phyloP scores from a whole-genome alignment of 805 yeast species.

The Wickerhamomyces alni region DNA sequence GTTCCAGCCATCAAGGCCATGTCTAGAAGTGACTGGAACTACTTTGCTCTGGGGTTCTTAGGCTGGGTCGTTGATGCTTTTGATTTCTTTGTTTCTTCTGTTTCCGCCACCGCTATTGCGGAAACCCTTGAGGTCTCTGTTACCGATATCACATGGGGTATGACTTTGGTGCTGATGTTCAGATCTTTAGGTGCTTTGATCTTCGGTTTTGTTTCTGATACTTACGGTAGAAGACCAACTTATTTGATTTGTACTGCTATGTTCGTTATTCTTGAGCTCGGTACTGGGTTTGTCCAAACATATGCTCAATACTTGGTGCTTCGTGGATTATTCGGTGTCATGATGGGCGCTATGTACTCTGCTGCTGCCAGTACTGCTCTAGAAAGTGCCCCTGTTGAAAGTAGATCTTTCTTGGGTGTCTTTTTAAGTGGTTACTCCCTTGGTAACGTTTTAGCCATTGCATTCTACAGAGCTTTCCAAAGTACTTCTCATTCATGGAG shows the following conservation, averaged over 20 bases:
- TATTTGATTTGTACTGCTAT: conserved; percentile 45
- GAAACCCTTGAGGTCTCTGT: conserved; percentile 36
- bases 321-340: conserved; percentile 60
- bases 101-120: conserved; percentile 49
- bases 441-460: conserved; percentile 59
- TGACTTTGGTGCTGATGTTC: conserved; percentile 65
- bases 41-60: conserved; percentile 50
- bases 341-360: conserved; percentile 71
- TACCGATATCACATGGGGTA: conserved; percentile 62
- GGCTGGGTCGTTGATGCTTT: conserved; percentile 74
- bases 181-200: conserved; percentile 62
- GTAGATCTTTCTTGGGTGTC: conserved; percentile 58
- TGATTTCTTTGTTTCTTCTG: conserved; percentile 61
- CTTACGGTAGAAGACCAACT: conserved; percentile 65
- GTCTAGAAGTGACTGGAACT: conserved; percentile 44
- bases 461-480: conserved; percentile 59
- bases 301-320: conserved; percentile 53
- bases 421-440: conserved; percentile 55
- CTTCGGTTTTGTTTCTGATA: conserved; percentile 58
- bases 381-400: conserved; percentile 53
- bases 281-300: conserved; percentile 59
- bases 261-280: conserved; percentile 54
- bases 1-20: conserved; percentile 33
- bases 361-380: conserved; percentile 61
- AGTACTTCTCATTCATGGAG: conserved; percentile 57